Evolutionary conservation across 495 filamentous ascomycete genomes (phyloP).

Genomic region (Aspergillus mulundensis): DNA sequence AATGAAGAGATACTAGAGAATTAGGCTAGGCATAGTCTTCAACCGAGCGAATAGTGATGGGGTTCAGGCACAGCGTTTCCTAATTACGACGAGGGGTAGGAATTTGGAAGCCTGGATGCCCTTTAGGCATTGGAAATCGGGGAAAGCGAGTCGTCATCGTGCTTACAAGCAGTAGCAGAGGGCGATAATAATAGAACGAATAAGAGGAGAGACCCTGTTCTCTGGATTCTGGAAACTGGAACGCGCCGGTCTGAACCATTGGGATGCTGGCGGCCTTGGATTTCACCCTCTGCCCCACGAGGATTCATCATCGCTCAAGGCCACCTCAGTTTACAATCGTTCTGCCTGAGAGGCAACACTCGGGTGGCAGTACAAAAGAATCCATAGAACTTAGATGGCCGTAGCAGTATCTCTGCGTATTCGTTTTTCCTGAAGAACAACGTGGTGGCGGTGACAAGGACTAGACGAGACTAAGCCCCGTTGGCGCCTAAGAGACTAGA

Average conservation of each 20-base stretch:
- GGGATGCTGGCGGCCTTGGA: slow-evolving; percentile 16
- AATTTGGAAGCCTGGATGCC: slow-evolving; percentile 17
- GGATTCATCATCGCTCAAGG: slow-evolving; percentile 22
- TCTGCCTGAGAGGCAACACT: slow-evolving; percentile 21
- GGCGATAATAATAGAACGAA: slow-evolving; percentile 15
- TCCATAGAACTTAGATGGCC: neutral
- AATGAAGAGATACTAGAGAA: too few species aligned
- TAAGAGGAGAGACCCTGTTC: slow-evolving; percentile 13
- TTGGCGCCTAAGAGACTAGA: slow-evolving; percentile 14
- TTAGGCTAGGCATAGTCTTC: too few species aligned
- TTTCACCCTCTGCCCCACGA: slow-evolving; percentile 26
- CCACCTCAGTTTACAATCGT: slow-evolving; percentile 18
- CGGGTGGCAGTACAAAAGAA: neutral
- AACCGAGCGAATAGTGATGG: too few species aligned
- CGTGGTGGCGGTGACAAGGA: slow-evolving; percentile 20
- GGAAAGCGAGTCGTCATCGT: slow-evolving; percentile 6
- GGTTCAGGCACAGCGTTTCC: neutral
- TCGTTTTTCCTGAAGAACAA: neutral
- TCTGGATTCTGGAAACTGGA: slow-evolving; percentile 15
- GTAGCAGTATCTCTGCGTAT: neutral
- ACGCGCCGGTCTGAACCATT: slow-evolving; percentile 16
- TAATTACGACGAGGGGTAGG: slow-evolving; percentile 4
- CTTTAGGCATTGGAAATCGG: slow-evolving; percentile 8
- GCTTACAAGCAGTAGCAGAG: neutral
- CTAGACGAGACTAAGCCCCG: slow-evolving; percentile 14